Percentiles rank a stretch among this genome's conserved stretches.
Conservation (phyloP, 805 yeast genomes). For the Wickerhamiella qilinensis region DNA sequence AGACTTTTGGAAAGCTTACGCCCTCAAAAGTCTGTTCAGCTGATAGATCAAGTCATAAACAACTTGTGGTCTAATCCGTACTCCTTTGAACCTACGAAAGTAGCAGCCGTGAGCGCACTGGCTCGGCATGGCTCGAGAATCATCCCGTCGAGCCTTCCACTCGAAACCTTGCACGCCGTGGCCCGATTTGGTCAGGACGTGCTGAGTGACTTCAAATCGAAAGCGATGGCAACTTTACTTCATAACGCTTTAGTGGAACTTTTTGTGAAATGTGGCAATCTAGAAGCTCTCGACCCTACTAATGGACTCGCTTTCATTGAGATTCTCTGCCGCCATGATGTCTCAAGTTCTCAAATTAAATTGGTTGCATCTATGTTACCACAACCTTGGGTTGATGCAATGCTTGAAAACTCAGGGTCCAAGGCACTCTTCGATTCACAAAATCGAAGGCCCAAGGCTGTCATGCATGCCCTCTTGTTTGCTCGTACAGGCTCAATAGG, state of each 20-base stretch:
- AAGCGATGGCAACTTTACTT: conserved; percentile 8
- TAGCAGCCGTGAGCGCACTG: conserved; percentile 7
- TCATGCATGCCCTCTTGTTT: too few species aligned
- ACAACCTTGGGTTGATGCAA: too few species aligned
- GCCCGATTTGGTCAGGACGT: conserved; percentile 8
- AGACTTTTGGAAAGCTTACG: conserved; percentile 22
- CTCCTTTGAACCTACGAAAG: conserved; percentile 40
- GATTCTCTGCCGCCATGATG: background rate
- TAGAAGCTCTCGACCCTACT: background rate
- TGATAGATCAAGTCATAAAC: conserved; percentile 24
- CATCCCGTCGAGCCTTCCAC: conserved; percentile 1
- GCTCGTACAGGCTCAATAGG: too few species aligned
- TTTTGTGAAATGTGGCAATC: conserved; percentile 1
- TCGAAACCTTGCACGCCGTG: conserved; percentile 8
- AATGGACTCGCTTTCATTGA: background rate
- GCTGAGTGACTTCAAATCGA: conserved; percentile 8
- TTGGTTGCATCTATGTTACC: too few species aligned
- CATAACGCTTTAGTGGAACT: conserved; percentile 3
- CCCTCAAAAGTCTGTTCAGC: conserved; percentile 16
- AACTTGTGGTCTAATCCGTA: conserved; percentile 33
- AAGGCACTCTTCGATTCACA: too few species aligned
- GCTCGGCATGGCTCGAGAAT: too few species aligned
- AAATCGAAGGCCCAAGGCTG: too few species aligned
- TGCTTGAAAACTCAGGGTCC: too few species aligned
- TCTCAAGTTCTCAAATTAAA: too few species aligned